Conservation (phyloP, 768 basidiomycete genomes). For the Favolaschia claudopus region DNA sequence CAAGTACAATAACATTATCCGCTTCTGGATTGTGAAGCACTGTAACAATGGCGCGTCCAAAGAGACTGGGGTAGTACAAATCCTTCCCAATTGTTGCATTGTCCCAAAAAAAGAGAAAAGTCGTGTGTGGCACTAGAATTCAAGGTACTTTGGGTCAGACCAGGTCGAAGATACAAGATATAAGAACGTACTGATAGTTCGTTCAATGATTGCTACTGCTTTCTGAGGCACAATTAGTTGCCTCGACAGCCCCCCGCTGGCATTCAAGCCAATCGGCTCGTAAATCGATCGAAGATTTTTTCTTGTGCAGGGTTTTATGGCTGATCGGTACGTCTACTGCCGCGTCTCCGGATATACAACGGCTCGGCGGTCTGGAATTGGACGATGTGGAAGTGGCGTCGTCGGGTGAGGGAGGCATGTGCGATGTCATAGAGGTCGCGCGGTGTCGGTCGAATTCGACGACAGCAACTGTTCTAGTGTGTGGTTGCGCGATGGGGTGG, state of each 20-base stretch:
- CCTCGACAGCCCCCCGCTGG: neutral
- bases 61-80: too few species aligned
- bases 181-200: neutral
- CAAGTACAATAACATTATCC: too few species aligned
- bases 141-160: neutral
- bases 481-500: too few species aligned
- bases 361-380: neutral
- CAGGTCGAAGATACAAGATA: too few species aligned
- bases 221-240: neutral
- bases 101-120: too few species aligned
- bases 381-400: slow-evolving; percentile 9
- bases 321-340: neutral
- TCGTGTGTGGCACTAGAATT: slow-evolving; percentile 5
- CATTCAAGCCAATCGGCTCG: slow-evolving; percentile 37
- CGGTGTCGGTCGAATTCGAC: neutral
- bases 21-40: too few species aligned
- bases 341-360: neutral
- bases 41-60: too few species aligned
- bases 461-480: neutral
- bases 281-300: slow-evolving; percentile 42
- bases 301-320: slow-evolving; percentile 38
- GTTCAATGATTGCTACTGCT: neutral
- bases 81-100: too few species aligned
- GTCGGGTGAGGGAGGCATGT: neutral
- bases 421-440: neutral